Evolutionary conservation across 345 rosid species (phyloP), one percentile per base, ranked within the genome.

Genomic region (Rhizophora mangle): DNA sequence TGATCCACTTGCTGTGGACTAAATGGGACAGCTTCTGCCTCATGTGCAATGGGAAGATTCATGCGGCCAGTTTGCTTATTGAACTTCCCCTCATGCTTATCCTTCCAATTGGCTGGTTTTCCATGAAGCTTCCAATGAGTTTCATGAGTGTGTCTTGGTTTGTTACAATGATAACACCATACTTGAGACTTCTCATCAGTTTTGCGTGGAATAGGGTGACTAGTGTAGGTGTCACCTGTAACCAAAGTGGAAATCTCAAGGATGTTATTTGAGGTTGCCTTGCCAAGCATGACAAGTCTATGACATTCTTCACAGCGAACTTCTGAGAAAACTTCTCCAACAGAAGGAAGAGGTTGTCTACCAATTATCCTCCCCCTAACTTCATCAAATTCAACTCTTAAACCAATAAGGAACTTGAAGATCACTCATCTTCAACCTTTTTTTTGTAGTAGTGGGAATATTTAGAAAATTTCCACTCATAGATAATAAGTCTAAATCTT

Each of bases 91-190:
- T 8, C 3, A 20, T 39, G 22, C 21, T 46, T 39, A 20, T 16
- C 18, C 19, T 39, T 60, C 58, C 24, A 60, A 31, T 69, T 16
- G 11, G 21, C 9, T 7, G 62, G 53, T 39, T 53, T 71, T 1
- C 62, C 53, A 54, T 53, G 62, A 3, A 54, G 31, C 10, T 64
- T 37, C 29, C 19, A 72, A 43, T 63, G 54, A 5, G 37, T 55
- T 13, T 71, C 74, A 8, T 11, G n/a, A n/a, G 68, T 72, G 9
- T 63, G 69, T 1, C 22, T 7, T 21, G 66, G 55, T 16, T 62
- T 69, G 26, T 22, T 43, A n/a, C 64, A 72, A 43, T 57, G 18
- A 13, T 64, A 59, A 49, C 70, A 65, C 60, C 51, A 49, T 6
- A 59, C 47, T 6, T 60, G 18, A 18, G 31, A 22, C 8, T 32